phyloP scores from a whole-genome alignment of 495 filamentous ascomycete genomes.

The Neurospora pannonica region DNA sequence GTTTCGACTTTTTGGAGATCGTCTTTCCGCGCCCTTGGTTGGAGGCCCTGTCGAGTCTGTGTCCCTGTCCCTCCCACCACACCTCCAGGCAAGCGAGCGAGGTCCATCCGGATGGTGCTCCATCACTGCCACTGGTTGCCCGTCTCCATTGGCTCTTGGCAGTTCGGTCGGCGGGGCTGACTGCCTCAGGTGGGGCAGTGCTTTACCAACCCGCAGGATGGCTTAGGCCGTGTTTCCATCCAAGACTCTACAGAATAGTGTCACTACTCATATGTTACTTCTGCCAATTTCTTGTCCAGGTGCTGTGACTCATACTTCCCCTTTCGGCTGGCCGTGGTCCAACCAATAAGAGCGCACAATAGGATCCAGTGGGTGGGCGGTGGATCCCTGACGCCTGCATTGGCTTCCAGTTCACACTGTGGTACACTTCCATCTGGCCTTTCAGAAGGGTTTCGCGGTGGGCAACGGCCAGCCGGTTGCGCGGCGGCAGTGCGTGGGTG shows the following conservation, averaged over 20 bases:
- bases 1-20: not conserved
- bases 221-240: not conserved
- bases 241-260: not conserved
- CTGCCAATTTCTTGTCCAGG: not conserved
- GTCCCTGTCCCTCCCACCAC: not conserved
- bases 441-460: not conserved
- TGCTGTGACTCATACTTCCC: conserved; percentile 23
- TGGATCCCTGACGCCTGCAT: not conserved
- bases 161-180: not conserved
- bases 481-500: not conserved
- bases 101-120: not conserved
- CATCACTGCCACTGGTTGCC: not conserved
- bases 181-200: conserved; percentile 3
- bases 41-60: not conserved
- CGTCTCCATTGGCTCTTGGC: not conserved
- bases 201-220: not conserved
- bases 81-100: not conserved
- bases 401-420: not conserved
- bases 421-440: not conserved
- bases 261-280: no score
- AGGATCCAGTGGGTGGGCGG: not conserved
- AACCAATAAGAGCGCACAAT: conserved; percentile 7
- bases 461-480: not conserved
- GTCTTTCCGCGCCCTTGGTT: not conserved
- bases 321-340: conserved; percentile 16